Percentiles rank a stretch among this genome's conserved stretches.
These are phyloP conservation scores for Moricandia arvensis DNA, from an alignment of 345 rosid genomes.

Conservation along the genomic window DNA sequence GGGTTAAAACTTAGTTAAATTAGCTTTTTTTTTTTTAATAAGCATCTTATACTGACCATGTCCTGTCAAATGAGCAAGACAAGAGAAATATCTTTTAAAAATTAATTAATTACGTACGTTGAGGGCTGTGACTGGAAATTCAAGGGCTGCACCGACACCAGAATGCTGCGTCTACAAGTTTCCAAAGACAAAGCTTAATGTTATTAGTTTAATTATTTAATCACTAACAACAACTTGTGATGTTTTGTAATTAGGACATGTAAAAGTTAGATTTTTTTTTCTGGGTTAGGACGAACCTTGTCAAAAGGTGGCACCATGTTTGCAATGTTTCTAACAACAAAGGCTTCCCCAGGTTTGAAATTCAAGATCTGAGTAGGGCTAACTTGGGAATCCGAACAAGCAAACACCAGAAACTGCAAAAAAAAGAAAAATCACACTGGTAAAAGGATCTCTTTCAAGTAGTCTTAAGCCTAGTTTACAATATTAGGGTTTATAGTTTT, in stretches of 20 bases:
- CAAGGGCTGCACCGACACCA: constrained; percentile 87
- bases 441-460: not conserved
- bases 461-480: not conserved
- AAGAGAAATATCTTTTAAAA: not conserved
- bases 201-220: not conserved
- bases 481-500: not conserved
- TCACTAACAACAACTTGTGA: not conserved
- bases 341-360: constrained; percentile 97
- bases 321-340: constrained; percentile 93
- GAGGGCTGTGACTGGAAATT: constrained; percentile 85
- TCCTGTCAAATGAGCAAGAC: not conserved
- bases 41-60: not conserved
- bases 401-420: constrained; percentile 67
- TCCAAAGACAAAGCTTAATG: not conserved
- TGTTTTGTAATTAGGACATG: not conserved
- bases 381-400: constrained; percentile 97
- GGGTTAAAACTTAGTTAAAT: not conserved
- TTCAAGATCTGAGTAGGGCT: constrained; percentile 86
- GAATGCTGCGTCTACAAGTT: constrained; percentile 61
- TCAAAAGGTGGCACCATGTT: constrained; percentile 89
- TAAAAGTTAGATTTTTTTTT: not conserved
- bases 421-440: not conserved
- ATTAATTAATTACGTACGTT: constrained; percentile 46
- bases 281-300: constrained; percentile 41
- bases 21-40: too few relatives aligned